phyloP scores from a whole-genome alignment of 108 stramenopile genomes.

The Nitzschia inconspicua region DNA sequence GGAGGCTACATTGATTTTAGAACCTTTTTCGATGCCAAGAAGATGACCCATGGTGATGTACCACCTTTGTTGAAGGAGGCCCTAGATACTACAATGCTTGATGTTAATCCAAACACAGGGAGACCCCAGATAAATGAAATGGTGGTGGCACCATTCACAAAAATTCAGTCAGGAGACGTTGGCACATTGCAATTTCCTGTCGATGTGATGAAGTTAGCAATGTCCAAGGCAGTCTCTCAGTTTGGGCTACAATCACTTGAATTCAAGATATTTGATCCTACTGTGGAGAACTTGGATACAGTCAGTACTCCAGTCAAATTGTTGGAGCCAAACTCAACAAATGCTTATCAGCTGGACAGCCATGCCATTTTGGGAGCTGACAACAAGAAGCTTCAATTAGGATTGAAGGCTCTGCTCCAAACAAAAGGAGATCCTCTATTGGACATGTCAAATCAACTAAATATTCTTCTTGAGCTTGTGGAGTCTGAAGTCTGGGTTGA shows the following conservation, averaged over 20 bases:
- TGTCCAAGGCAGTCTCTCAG: not conserved
- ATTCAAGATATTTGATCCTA: conserved; percentile 45
- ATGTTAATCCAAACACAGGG: conserved; percentile 6
- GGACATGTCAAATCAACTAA: conserved; percentile 31
- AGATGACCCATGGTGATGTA: conserved; percentile 18
- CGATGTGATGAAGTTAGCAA: not conserved
- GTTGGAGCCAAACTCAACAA: conserved; percentile 44
- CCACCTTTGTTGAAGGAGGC: conserved; percentile 10
- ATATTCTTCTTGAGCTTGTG: conserved; percentile 8
- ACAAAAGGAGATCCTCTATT: conserved; percentile 45
- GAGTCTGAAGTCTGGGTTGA: conserved; percentile 16
- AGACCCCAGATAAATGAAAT: conserved; percentile 15
- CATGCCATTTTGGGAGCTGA: conserved; percentile 25
- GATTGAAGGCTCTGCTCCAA: conserved; percentile 37
- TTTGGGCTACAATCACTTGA: conserved; percentile 25
- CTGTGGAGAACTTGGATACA: conserved; percentile 58
- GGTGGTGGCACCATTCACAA: conserved; percentile 16
- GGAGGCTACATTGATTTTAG: conserved; percentile 20
- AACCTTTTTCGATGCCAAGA: conserved; percentile 7
- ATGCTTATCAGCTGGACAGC: conserved; percentile 43
- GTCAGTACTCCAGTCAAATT: conserved; percentile 44
- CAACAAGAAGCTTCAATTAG: conserved; percentile 27
- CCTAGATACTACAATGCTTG: conserved; percentile 13
- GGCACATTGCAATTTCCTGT: conserved; percentile 11
- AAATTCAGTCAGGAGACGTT: conserved; percentile 17